Evolutionary conservation across 2,329 filamentous ascomycete species (phyloP).

Genomic region (Nectriaceae sp.): DNA sequence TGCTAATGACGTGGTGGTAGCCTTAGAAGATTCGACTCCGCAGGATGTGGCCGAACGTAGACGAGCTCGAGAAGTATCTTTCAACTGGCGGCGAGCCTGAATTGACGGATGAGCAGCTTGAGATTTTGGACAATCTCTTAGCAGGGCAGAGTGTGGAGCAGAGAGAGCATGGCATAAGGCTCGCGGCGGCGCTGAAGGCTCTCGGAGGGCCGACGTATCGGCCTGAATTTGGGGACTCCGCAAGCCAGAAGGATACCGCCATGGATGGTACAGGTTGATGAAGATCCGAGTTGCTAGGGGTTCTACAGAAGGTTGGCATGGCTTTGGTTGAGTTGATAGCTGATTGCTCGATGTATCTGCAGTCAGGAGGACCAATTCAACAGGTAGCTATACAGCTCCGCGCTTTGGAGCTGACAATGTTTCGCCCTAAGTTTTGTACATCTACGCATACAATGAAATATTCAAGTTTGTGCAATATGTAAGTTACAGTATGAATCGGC

Average conservation of each 20-base stretch:
- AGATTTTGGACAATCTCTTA: conserved; percentile 20
- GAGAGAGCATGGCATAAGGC: conserved; percentile 7
- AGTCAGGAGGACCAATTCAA: too few relatives aligned
- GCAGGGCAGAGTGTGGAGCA: conserved; percentile 12
- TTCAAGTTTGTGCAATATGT: too few relatives aligned
- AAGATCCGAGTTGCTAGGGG: too few relatives aligned
- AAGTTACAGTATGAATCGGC: too few relatives aligned
- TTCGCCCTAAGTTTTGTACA: too few relatives aligned
- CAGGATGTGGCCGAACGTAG: conserved; percentile 18
- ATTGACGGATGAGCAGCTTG: conserved; percentile 19
- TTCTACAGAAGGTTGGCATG: too few relatives aligned
- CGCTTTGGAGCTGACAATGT: too few relatives aligned
- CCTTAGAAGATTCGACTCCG: conserved; percentile 26
- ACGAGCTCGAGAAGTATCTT: conserved; percentile 12
- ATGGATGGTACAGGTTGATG: neutral
- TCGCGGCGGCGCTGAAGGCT: conserved; percentile 7
- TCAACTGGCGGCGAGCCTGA: conserved; percentile 6
- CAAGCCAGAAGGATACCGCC: neutral
- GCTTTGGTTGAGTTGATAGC: too few relatives aligned
- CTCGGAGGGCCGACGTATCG: conserved; percentile 5
- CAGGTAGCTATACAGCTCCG: too few relatives aligned
- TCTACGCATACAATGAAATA: too few relatives aligned
- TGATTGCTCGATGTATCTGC: too few relatives aligned
- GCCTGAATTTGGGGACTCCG: neutral
- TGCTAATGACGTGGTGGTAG: conserved; percentile 11